Evolutionary conservation across 805 yeast species (phyloP).

Genomic region (Starmerella geochares): DNA sequence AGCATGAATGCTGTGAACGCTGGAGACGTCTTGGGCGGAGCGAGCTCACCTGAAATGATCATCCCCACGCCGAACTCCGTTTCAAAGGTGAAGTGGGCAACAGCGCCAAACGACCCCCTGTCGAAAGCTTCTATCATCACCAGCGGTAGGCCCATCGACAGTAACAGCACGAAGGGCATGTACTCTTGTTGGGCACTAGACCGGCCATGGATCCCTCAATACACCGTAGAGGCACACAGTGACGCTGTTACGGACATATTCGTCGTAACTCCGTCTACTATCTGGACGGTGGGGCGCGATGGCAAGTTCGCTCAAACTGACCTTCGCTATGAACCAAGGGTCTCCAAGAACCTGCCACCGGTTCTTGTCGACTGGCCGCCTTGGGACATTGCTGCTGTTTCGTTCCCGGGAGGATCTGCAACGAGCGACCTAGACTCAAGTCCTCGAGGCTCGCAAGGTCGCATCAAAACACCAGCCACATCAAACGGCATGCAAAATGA

Average conservation of each 20-base stretch:
- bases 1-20: constrained; percentile 38
- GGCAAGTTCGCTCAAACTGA: constrained; percentile 41
- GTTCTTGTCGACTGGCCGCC: constrained; percentile 53
- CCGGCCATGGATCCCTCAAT: constrained; percentile 62
- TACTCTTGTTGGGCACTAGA: constrained; percentile 26
- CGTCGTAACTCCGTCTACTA: constrained; percentile 19
- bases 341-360: constrained; percentile 43
- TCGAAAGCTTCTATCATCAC: constrained; percentile 18
- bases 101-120: constrained; percentile 24
- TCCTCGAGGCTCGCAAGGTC: background rate
- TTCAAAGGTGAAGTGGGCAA: constrained; percentile 62
- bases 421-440: background rate
- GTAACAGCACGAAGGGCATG: constrained; percentile 10
- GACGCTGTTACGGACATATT: constrained; percentile 46
- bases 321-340: constrained; percentile 36
- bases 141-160: constrained; percentile 21
- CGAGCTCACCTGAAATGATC: constrained; percentile 53
- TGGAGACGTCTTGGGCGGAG: constrained; percentile 24
- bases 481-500: background rate
- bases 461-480: background rate
- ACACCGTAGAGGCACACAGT: constrained; percentile 41
- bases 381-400: constrained; percentile 16
- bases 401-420: constrained; percentile 6
- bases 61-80: constrained; percentile 71
- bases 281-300: constrained; percentile 47